Conservation (phyloP, 768 basidiomycete genomes). For the Pisolithus tinctorius region DNA sequence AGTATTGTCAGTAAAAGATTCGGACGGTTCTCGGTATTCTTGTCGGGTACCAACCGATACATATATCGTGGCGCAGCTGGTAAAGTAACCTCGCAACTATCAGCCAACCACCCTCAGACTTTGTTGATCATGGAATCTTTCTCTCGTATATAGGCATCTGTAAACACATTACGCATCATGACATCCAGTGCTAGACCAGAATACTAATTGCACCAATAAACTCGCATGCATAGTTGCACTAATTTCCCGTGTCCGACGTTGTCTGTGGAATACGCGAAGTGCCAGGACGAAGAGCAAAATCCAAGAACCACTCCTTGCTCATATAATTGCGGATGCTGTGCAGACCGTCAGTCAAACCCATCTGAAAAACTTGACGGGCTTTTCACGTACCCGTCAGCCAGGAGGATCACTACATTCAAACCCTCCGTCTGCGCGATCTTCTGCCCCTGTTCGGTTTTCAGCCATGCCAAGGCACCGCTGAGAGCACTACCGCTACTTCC, state of each 20-base stretch:
- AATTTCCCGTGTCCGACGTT: background rate
- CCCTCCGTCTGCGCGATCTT: slow-evolving; percentile 59
- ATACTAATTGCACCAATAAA: no score
- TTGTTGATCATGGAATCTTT: background rate
- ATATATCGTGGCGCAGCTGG: background rate
- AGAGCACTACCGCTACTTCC: slow-evolving; percentile 90
- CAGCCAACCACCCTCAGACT: background rate
- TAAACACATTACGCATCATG: no score
- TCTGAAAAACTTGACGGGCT: background rate
- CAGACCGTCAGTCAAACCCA: slow-evolving; percentile 1
- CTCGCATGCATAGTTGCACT: no score
- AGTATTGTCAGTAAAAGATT: background rate
- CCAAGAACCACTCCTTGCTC: slow-evolving; percentile 88
- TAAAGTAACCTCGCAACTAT: background rate
- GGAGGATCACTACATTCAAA: slow-evolving; percentile 80
- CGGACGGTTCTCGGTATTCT: background rate
- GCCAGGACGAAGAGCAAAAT: slow-evolving; percentile 51
- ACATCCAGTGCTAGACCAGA: no score
- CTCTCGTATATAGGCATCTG: no score
- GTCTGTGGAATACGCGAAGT: slow-evolving; percentile 39
- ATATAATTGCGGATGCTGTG: slow-evolving; percentile 86
- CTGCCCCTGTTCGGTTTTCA: slow-evolving; percentile 64
- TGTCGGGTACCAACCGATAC: slow-evolving; percentile 1
- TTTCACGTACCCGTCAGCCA: slow-evolving; percentile 77
- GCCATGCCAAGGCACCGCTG: slow-evolving; percentile 69